These are phyloP conservation scores for Hericium alpestre DNA, from an alignment of 768 basidiomycete species.

Conservation along the genomic window DNA sequence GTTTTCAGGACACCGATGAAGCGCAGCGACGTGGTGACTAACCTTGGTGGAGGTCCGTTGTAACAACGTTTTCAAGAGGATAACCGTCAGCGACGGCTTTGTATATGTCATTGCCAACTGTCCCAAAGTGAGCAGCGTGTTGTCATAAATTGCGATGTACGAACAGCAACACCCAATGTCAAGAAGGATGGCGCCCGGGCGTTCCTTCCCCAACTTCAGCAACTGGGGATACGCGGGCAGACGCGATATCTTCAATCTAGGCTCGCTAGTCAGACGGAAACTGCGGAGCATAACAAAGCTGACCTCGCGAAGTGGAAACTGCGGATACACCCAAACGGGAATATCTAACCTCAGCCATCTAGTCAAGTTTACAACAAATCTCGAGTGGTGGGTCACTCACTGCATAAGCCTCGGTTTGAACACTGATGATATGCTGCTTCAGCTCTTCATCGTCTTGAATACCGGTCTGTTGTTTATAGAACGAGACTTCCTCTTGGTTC, in stretches of 20 bases:
- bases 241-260: slow-evolving; percentile 17
- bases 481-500: neutral
- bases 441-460: slow-evolving; percentile 8
- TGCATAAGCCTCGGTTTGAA: slow-evolving; percentile 14
- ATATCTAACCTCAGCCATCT: too few species aligned
- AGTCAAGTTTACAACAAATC: too few species aligned
- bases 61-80: slow-evolving; percentile 28
- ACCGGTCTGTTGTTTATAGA: neutral
- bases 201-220: slow-evolving; percentile 27
- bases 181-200: slow-evolving; percentile 30
- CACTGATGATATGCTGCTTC: slow-evolving; percentile 16
- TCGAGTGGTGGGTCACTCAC: slow-evolving; percentile 2
- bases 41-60: slow-evolving; percentile 31
- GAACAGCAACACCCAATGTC: slow-evolving; percentile 21
- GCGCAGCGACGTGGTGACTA: neutral
- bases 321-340: too few species aligned
- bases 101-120: slow-evolving; percentile 33
- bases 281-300: too few species aligned
- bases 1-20: too few species aligned
- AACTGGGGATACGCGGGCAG: slow-evolving; percentile 18
- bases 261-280: too few species aligned
- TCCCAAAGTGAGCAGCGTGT: neutral
- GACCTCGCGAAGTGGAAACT: too few species aligned
- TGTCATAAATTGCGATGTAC: neutral
- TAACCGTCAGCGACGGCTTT: slow-evolving; percentile 33